These are phyloP conservation scores for Hymenoscyphus salicellus DNA, from an alignment of 2,329 filamentous ascomycete species.

Conservation along the genomic window DNA sequence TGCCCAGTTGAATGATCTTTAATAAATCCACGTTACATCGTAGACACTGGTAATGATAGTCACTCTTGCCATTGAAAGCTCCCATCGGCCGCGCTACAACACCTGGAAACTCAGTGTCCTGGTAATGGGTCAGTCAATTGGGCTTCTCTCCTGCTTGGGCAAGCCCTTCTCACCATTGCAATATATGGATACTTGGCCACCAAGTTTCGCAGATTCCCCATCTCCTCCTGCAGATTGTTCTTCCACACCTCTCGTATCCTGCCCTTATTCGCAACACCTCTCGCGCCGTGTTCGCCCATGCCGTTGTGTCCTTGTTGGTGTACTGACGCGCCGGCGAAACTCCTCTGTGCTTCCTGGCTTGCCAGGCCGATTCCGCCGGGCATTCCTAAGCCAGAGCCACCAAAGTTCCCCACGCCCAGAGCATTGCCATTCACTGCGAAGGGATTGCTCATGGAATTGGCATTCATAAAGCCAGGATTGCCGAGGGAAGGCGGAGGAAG, in stretches of 20 bases:
- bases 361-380: slow-evolving; percentile 67
- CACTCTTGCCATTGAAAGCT: slow-evolving; percentile 87
- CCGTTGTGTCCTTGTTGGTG: slow-evolving; percentile 58
- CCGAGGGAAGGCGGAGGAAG: slow-evolving; percentile 57
- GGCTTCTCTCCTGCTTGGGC: slow-evolving; percentile 15
- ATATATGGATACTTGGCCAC: slow-evolving; percentile 93
- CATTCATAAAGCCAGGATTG: slow-evolving; percentile 69
- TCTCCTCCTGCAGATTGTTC: slow-evolving; percentile 86
- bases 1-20: slow-evolving; percentile 94
- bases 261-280: slow-evolving; percentile 60
- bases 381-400: slow-evolving; percentile 51
- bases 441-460: slow-evolving; percentile 65
- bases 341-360: slow-evolving; percentile 83
- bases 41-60: slow-evolving; percentile 97
- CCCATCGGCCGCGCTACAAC: slow-evolving; percentile 95
- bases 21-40: slow-evolving; percentile 96
- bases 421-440: slow-evolving; percentile 54
- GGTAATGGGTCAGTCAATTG: slow-evolving; percentile 32
- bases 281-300: slow-evolving; percentile 52
- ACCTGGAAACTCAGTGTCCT: slow-evolving; percentile 99
- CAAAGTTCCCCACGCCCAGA: slow-evolving; percentile 57
- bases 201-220: slow-evolving; percentile 76
- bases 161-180: slow-evolving; percentile 73
- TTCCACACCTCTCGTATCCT: slow-evolving; percentile 97
- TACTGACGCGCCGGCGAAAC: slow-evolving; percentile 71